Base-by-base conservation (phyloP, 495 filamentous ascomycete genomes). In the Rhizodiscina lignyota region DNA sequence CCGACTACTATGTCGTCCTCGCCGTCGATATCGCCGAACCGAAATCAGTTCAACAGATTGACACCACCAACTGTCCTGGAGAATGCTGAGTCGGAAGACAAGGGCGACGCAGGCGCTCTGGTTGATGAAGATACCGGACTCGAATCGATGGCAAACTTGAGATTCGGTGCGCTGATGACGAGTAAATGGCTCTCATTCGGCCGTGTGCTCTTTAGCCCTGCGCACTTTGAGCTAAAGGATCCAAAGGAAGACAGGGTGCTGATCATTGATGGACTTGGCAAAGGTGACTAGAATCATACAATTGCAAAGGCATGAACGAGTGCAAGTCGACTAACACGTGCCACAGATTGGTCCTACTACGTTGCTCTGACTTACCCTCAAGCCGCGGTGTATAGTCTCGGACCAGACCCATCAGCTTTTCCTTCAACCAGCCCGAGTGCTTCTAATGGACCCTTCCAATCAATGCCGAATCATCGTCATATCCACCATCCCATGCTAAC, bases 121-220 rank as follows among this genome's bases (percentile, higher is more conserved):
- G 33, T 21, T 8, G 5, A 20, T 5, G 17, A 35, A 1, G 67
- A 72, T 47, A 56, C 60, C 16, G 74, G 70, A 10, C 68, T 77
- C 5, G 66, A 71, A 12, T 72, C 79, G 0, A 73, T 78, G 37
- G 80, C 80, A 30, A 89, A 91, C 55, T 72, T 94, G 35, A 68
- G 84, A 10, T 83, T 85, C 3, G 82, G 77, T 22, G 77, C 78
- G 6, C 54, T 83, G 12, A 78, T 78, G 71, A 77, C 77, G 1
- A 78, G 73, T 52, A 70, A 74, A 39, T 96, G 87, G 86, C 67
- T 99, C 17, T 87, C 84, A 5, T 96, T 94, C 55, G 89, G 89
- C 11, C 74, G 86, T 35, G 85, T 96, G 0, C 69, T 99, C 5
- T 93, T 99, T 58, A 91, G 82, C 45, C 89, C 91, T 3, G 82